Conservation (phyloP, 495 filamentous ascomycete genomes). For the Neurospora pannonica region DNA sequence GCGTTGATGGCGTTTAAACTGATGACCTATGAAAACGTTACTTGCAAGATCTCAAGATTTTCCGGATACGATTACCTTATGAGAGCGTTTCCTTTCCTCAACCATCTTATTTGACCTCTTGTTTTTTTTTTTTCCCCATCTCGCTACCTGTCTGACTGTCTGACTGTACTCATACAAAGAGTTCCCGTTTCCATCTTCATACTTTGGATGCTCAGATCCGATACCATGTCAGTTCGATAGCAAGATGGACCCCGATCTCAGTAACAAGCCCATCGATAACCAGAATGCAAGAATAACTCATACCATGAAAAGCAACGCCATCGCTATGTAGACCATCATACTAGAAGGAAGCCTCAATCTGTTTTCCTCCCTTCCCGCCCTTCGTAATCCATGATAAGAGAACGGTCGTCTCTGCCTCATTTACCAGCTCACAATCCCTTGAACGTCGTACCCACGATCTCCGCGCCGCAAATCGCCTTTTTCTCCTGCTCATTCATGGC, state of each 20-base stretch:
- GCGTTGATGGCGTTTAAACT: neutral
- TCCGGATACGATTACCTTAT: too few relatives aligned
- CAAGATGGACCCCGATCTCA: neutral
- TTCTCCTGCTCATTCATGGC: slow-evolving; percentile 30
- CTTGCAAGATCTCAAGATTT: neutral
- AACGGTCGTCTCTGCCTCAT: neutral
- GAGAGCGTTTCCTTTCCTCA: too few relatives aligned
- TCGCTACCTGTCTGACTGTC: neutral
- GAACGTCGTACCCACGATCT: slow-evolving; percentile 34
- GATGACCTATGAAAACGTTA: neutral
- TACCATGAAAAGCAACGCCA: neutral
- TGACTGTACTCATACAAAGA: neutral
- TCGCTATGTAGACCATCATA: neutral
- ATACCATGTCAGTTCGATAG: neutral
- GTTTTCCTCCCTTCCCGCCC: neutral
- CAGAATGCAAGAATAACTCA: neutral
- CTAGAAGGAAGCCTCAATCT: neutral
- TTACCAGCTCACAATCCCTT: slow-evolving; percentile 15
- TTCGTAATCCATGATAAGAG: neutral
- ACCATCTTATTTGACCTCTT: neutral
- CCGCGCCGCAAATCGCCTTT: slow-evolving; percentile 36
- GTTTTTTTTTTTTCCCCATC: neutral
- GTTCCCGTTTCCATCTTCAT: neutral
- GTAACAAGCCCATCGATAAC: neutral
- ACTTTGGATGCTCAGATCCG: neutral